phyloP scores from a whole-genome alignment of 2,329 filamentous ascomycete genomes.

The Aspergillus sojae region DNA sequence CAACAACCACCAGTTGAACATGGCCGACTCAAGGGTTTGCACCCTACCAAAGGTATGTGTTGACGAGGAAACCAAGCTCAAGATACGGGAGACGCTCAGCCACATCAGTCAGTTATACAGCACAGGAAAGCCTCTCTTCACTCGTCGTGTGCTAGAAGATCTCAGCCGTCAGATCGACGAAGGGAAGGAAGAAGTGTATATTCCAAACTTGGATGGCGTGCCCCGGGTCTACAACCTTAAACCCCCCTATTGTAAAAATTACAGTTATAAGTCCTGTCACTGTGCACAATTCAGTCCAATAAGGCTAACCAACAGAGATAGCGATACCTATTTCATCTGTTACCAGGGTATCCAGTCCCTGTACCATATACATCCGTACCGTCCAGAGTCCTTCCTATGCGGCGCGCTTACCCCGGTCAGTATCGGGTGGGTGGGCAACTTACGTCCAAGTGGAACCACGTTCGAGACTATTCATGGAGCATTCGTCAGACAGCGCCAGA shows the following conservation, averaged over 20 bases:
- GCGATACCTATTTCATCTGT: conserved; percentile 23
- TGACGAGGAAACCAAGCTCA: conserved; percentile 10
- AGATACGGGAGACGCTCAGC: conserved; percentile 17
- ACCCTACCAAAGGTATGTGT: no score
- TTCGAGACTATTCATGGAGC: conserved; percentile 11
- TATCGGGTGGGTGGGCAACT: no score
- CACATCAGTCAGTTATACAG: conserved; percentile 24
- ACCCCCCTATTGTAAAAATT: no score
- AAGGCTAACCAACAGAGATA: conserved; percentile 3
- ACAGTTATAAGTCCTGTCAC: no score
- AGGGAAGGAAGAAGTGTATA: conserved; percentile 20
- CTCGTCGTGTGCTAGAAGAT: conserved; percentile 20
- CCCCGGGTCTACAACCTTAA: conserved; percentile 19
- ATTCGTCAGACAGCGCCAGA: conserved; percentile 15
- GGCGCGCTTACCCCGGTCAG: no score
- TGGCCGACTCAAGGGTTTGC: no score
- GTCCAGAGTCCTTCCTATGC: conserved; percentile 14
- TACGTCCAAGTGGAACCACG: not conserved
- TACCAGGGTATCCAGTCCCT: conserved; percentile 26
- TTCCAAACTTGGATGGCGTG: conserved; percentile 20
- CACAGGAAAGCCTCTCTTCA: conserved; percentile 26
- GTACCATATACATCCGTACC: conserved; percentile 14
- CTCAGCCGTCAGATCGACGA: conserved; percentile 20
- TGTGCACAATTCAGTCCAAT: not conserved
- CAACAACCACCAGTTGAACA: no score